Evolutionary conservation across 352 stramenopile species (phyloP), one percentile per base, ranked within the genome.

Genomic region (Elongisporangium prolatum): DNA sequence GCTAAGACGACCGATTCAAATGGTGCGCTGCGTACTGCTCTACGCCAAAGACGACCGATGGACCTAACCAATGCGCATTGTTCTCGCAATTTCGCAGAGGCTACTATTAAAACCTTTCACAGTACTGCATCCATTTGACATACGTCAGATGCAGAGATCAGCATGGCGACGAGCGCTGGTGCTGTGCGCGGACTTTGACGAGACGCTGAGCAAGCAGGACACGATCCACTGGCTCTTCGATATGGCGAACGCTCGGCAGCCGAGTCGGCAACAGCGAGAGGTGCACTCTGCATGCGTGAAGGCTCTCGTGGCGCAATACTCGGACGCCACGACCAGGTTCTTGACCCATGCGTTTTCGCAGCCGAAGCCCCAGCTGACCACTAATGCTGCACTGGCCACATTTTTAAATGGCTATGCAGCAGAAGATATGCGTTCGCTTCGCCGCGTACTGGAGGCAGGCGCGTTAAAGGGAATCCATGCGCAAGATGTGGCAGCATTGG

Each of bases 141-240:
- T 11, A 17, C 24, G 8, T 22, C n/a, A n/a, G 13, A 48, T 52
- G 20, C 48, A 52, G 18, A 52, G 18, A 48, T 37, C 25, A 48
- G n/a, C 13, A 53, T 18, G 37, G 56, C 44, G 22, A 14, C 25
- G 38, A 21, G 54, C 47, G 16, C 22, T 84, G n/a, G 61, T 89
- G 21, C 63, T 89, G 1, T 91, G 81, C 50, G 61, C 65, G 3
- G 84, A 93, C 57, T 93, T 93, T 64, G 84, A 93, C 53, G 65
- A 90, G 63, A 93, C 80, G 24, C 74, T 89, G 48, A 88, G 79
- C 50, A 53, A 54, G 18, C 64, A 49, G 14, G 84, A 93, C 59
- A 90, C 84, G 18, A 84, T 77, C 24, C 56, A 60, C 9, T 53
- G 89, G 48, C 73, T 90, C 13, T 88, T 89, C 47, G 54, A 78